A percentile compares a stretch with the other conserved stretches of the same genome.
phyloP scores from a whole-genome alignment of 2,329 filamentous ascomycete genomes.

The Phyllachora maydis region DNA sequence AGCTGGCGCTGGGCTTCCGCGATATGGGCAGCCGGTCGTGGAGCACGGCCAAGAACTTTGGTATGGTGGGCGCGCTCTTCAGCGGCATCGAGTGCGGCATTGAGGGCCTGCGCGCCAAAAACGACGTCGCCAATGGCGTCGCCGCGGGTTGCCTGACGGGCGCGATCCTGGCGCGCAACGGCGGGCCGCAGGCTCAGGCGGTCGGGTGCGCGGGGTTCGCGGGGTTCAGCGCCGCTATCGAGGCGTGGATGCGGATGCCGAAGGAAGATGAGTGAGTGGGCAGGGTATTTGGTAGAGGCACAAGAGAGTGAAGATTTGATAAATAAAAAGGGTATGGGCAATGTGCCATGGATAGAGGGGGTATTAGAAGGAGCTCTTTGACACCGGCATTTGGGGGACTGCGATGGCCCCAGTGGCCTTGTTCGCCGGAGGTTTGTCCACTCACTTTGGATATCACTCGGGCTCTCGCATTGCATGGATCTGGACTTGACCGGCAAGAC shows the following conservation, averaged over 20 bases:
- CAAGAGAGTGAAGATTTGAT: too few relatives aligned
- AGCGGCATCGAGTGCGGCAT: constrained; percentile 89
- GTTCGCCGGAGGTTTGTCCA: too few relatives aligned
- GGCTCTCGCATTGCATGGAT: too few relatives aligned
- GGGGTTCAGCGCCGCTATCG: constrained; percentile 79
- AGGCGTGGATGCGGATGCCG: constrained; percentile 73
- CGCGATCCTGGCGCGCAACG: constrained; percentile 67
- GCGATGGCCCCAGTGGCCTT: too few relatives aligned
- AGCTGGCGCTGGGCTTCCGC: constrained; percentile 70
- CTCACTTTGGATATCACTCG: too few relatives aligned
- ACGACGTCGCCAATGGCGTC: constrained; percentile 76
- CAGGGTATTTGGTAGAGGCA: background rate
- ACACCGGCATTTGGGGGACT: too few relatives aligned
- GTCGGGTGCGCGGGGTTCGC: constrained; percentile 87
- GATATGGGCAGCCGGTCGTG: constrained; percentile 81
- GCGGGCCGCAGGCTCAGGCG: constrained; percentile 72
- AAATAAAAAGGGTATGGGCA: too few relatives aligned
- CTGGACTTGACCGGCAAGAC: too few relatives aligned
- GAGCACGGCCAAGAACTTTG: constrained; percentile 84
- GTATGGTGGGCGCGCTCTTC: constrained; percentile 79
- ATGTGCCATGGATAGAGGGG: too few relatives aligned
- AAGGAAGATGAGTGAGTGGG: constrained; percentile 30
- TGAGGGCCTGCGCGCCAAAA: constrained; percentile 81
- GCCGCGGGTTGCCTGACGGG: constrained; percentile 81
- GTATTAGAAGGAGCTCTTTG: too few relatives aligned